Evolutionary conservation across 192 early-diverging fungal genomes (phyloP).

Genomic region (Coemansia sp.): DNA sequence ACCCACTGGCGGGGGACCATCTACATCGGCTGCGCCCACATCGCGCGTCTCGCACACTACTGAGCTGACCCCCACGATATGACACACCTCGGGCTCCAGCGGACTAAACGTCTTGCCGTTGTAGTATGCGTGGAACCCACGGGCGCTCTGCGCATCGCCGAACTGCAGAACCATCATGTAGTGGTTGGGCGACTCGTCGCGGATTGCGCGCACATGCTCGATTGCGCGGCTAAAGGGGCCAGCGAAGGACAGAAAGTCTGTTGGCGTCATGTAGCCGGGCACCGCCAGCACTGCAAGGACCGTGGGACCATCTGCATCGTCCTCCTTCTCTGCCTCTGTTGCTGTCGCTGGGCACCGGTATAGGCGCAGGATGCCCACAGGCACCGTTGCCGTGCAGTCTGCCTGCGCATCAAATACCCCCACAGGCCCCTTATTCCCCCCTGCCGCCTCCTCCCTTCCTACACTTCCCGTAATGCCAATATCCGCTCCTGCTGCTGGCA

Average conservation of each 20-base stretch:
- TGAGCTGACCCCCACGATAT: conserved; percentile 77
- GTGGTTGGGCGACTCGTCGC: conserved; percentile 81
- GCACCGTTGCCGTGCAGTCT: conserved; percentile 13
- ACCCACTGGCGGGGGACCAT: conserved; percentile 2
- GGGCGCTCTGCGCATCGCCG: conserved; percentile 57
- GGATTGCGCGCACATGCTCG: conserved; percentile 72
- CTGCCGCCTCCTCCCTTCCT: conserved; percentile 5
- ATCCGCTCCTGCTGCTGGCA: too few relatives aligned
- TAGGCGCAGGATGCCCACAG: conserved; percentile 26
- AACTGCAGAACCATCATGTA: conserved; percentile 90
- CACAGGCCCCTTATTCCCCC: neutral
- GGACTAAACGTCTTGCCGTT: conserved; percentile 86
- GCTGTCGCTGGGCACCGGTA: conserved; percentile 20
- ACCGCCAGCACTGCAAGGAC: conserved; percentile 80
- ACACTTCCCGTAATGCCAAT: too few relatives aligned
- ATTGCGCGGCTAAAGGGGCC: conserved; percentile 68
- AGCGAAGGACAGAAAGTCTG: conserved; percentile 87
- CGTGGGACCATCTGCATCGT: neutral
- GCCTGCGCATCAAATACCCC: conserved; percentile 15
- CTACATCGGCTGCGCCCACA: conserved; percentile 27
- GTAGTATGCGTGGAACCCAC: conserved; percentile 72
- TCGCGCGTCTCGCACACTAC: conserved; percentile 66
- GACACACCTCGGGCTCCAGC: conserved; percentile 80
- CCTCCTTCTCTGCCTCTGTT: neutral
- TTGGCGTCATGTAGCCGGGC: conserved; percentile 83